Conservation (phyloP, 495 filamentous ascomycete species). For the Lasiosphaeria hispida region DNA sequence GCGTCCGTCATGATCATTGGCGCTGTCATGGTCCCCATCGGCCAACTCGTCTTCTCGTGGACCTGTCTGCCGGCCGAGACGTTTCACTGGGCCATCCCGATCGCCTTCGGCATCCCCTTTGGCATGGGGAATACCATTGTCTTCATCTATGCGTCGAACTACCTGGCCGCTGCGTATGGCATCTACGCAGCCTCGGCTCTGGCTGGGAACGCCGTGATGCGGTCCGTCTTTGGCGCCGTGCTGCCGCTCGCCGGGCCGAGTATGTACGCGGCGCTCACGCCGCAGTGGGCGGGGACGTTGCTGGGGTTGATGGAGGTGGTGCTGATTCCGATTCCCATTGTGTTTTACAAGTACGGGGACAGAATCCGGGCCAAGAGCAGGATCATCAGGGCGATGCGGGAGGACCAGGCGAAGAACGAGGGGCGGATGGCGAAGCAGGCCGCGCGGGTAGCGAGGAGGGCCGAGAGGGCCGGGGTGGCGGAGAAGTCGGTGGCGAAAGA, state of each 20-base stretch:
- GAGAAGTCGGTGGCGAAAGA: not conserved
- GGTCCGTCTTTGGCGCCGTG: conserved; percentile 57
- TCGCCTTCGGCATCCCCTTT: conserved; percentile 76
- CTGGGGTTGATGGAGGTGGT: conserved; percentile 66
- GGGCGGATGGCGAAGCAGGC: conserved; percentile 36
- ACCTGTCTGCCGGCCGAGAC: conserved; percentile 63
- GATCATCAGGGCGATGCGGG: conserved; percentile 67
- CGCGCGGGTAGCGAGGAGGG: conserved; percentile 19
- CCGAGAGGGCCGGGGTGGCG: not conserved
- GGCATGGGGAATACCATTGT: conserved; percentile 71
- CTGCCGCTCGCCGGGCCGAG: conserved; percentile 70
- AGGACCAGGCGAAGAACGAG: conserved; percentile 64
- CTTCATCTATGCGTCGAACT: conserved; percentile 80
- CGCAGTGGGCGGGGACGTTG: conserved; percentile 77
- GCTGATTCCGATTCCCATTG: conserved; percentile 74
- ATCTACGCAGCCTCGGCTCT: conserved; percentile 67
- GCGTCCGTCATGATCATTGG: conserved; percentile 70
- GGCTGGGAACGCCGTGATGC: conserved; percentile 53
- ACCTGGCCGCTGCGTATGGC: conserved; percentile 74
- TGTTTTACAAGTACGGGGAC: conserved; percentile 74
- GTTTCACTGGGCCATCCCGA: conserved; percentile 73
- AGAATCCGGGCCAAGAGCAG: conserved; percentile 63
- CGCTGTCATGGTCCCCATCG: conserved; percentile 63
- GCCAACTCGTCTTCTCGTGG: conserved; percentile 79
- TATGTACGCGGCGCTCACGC: conserved; percentile 64